phyloP scores from a whole-genome alignment of 2,329 filamentous ascomycete genomes.

The Fusarium tjaetaba region DNA sequence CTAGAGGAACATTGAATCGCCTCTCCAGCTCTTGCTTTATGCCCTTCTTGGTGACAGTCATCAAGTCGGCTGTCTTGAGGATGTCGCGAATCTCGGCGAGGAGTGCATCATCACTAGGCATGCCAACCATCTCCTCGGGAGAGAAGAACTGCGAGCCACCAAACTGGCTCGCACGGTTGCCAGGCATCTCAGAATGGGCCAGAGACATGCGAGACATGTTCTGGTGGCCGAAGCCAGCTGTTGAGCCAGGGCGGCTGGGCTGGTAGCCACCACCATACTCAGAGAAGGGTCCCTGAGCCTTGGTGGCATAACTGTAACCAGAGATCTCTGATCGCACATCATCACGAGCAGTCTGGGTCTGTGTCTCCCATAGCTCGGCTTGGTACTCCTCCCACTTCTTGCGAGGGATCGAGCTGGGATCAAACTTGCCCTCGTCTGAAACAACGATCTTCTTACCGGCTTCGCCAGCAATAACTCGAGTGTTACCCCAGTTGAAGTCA shows the following conservation, averaged over 20 bases:
- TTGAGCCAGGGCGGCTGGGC: conserved; percentile 66
- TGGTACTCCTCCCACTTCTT: conserved; percentile 99
- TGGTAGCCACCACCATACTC: conserved; percentile 78
- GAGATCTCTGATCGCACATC: conserved; percentile 88
- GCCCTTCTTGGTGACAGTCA: conserved; percentile 98
- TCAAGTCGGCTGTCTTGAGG: conserved; percentile 88
- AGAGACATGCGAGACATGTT: conserved; percentile 79
- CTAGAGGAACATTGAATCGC: conserved; percentile 86
- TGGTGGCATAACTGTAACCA: conserved; percentile 94
- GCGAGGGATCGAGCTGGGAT: conserved; percentile 88
- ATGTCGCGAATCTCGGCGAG: conserved; percentile 96
- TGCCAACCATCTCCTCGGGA: conserved; percentile 74
- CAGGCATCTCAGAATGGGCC: conserved; percentile 74
- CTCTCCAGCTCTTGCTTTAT: conserved; percentile 94
- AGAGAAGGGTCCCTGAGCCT: conserved; percentile 71
- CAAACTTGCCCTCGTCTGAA: conserved; percentile 97
- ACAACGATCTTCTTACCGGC: conserved; percentile 92
- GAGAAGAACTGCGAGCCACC: conserved; percentile 68
- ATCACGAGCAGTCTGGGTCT: conserved; percentile 84
- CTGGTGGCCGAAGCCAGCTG: conserved; percentile 55
- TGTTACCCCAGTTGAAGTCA: conserved; percentile 99
- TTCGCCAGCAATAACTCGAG: conserved; percentile 94
- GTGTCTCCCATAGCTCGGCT: conserved; percentile 94
- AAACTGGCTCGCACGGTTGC: conserved; percentile 69
- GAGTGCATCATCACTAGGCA: conserved; percentile 90